Evolutionary conservation across 2,329 filamentous ascomycete species (phyloP), one percentile per base, ranked within the genome.

Genomic region (Fusarium stilboides): DNA sequence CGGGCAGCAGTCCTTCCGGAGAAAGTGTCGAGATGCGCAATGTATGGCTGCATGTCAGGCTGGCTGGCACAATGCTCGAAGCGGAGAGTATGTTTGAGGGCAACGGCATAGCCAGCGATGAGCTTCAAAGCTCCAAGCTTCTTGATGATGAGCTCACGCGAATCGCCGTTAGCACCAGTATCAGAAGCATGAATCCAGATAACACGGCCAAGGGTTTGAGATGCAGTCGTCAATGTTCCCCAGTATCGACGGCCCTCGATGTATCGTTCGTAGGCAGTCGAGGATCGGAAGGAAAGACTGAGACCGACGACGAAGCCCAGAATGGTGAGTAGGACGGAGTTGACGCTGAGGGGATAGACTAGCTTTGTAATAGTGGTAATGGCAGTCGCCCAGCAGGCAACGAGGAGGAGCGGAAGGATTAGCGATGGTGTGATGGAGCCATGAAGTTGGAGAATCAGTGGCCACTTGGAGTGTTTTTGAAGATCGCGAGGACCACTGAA

Each of bases 41-140:
- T 86, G 15, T 94, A 84, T 12, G 89, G 87, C 24, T 87, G 81
- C 8, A 96, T 84, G 74, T 96, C 93, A 3, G 90, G 86, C 77
- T 96, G 94, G 53, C 90, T 87, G 26, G 90, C 88, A 72, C 92
- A 93, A 2, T 93, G 92, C 78, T 97, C 93, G 77, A 95, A 95
- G 26, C 93, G 92, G 31, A 96, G 87, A 72, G 89, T 91, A 80
- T 96, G 93, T 81, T 95, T 95, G 57, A 96, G 83, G 1, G 93
- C 82, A 17, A 92, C 84, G 22, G 92, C 87, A 74, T 92, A 96
- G 2, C 92, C 91, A 26, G 93, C 86, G 65, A 96, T 85, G 17
- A 96, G 84, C 76, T 96, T 95, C 77, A 96, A 86, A 8, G 89
- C 89, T 8, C 89, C 89, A 82, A 93, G 75, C 78, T 94, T 95